Percentiles rank a stretch among this genome's conserved stretches.
Evolutionary conservation across 2,329 filamentous ascomycete species (phyloP).

Genomic region (Ophiosphaerella narmari): DNA sequence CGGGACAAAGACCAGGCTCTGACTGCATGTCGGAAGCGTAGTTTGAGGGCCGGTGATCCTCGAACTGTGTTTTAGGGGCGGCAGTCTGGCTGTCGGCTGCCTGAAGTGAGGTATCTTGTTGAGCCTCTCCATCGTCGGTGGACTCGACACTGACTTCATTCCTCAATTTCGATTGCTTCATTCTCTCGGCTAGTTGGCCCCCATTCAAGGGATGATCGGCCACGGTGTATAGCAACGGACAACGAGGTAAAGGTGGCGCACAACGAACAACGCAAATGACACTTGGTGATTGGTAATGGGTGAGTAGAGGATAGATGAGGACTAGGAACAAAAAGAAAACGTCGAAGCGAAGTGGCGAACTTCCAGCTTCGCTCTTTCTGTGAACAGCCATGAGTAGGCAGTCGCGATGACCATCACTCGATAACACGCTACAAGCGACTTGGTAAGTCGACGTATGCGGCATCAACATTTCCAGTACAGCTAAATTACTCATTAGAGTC

Average conservation of each 20-base stretch:
- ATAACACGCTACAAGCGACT: neutral
- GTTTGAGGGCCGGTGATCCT: neutral
- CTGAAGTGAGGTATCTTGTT: slow-evolving; percentile 11
- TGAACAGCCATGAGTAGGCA: slow-evolving; percentile 10
- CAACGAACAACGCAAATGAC: neutral
- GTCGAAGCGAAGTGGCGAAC: slow-evolving; percentile 5
- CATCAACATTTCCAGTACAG: too few species aligned
- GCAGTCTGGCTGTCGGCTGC: slow-evolving; percentile 21
- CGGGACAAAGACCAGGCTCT: slow-evolving; percentile 3
- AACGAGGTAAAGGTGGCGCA: neutral
- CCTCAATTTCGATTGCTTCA: slow-evolving; percentile 26
- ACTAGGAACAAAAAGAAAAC: neutral
- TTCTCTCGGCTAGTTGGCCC: slow-evolving; percentile 7
- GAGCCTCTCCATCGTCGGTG: slow-evolving; percentile 14
- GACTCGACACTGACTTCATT: slow-evolving; percentile 21
- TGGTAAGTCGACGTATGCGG: too few species aligned
- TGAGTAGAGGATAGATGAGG: neutral
- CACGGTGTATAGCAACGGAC: slow-evolving; percentile 11
- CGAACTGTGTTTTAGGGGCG: slow-evolving; percentile 26
- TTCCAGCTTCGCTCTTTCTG: slow-evolving; percentile 18
- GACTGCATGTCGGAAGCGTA: neutral
- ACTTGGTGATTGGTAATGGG: neutral
- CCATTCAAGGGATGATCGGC: slow-evolving; percentile 10
- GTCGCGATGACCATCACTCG: slow-evolving; percentile 6
- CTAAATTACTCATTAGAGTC: too few species aligned